These are phyloP conservation scores for Paramecium caudatum DNA, from an alignment of 73 alveolate species.

Conservation along the genomic window DNA sequence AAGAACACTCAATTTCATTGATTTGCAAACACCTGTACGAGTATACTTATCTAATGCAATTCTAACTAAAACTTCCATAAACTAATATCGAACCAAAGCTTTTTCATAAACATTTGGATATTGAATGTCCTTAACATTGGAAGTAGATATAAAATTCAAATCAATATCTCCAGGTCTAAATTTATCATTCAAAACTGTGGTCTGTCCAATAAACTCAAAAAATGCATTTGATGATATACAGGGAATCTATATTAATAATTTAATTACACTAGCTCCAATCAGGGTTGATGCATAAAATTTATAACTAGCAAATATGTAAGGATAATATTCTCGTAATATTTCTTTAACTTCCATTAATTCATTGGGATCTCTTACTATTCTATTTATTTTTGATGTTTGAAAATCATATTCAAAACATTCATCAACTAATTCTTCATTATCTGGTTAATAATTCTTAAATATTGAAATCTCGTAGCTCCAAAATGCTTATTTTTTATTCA, in stretches of 20 bases:
- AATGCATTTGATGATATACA: constrained; percentile 70
- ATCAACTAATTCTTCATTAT: constrained; percentile 79
- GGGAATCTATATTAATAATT: constrained; percentile 40
- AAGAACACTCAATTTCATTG: constrained; percentile 42
- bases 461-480: constrained; percentile 80
- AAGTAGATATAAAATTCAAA: constrained; percentile 73
- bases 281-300: constrained; percentile 54
- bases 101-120: constrained; percentile 72
- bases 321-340: constrained; percentile 59
- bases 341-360: constrained; percentile 64
- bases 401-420: constrained; percentile 92
- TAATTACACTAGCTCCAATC: constrained; percentile 41
- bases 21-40: constrained; percentile 60
- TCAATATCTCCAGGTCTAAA: constrained; percentile 76
- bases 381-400: constrained; percentile 76
- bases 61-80: constrained; percentile 80
- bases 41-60: constrained; percentile 79
- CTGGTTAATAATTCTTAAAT: constrained; percentile 83
- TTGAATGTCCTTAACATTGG: constrained; percentile 36
- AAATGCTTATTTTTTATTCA: constrained; percentile 23
- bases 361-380: constrained; percentile 57
- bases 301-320: constrained; percentile 39
- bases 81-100: constrained; percentile 79
- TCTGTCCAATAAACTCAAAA: constrained; percentile 64
- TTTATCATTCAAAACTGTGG: constrained; percentile 53